Base-by-base conservation (phyloP, 1,139 yeast species). In the Yamadazyma pseudoaaseri region DNA sequence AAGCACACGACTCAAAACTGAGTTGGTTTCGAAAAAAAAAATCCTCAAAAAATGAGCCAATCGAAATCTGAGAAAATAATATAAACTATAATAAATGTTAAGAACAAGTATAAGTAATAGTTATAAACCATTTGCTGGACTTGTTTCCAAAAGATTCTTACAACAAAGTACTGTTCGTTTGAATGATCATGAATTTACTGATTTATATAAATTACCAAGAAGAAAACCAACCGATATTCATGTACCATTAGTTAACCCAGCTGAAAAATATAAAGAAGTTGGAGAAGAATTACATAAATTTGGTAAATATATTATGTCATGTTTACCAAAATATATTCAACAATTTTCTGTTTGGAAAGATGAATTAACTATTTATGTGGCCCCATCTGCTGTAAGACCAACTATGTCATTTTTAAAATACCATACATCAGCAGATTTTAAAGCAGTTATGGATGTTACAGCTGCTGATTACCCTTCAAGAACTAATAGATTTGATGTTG, bases 301-400 rank as follows among this genome's bases (percentile, higher is more conserved):
- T 58, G 96, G 96, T 20, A 76, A 78, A 43, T 86, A 86, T 56
- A 61, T 86, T 47, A 82, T 83, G 74, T 74, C 86, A 13, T 79
- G 86, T 44, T 55, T 86, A 63, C 96, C 96, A 34, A 86, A 86
- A 60, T 85, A 69, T 56, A 74, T 86, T 44, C 95, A 86, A 62
- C 84, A 83, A 57, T 86, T 86, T 51, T 73, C 86, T 10, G 95
- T 86, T 35, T 86, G 95, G 95, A 86, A 86, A 62, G 95, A 86
- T 57, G 96, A 86, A 62, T 75, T 86, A 56, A 77, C 85, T 30
- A 59, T 86, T 37, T 82, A 79, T 58, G 77, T 84, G 41, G 86
- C 90, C 3, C 96, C 96, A 31, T 61, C 75, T 16, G 92, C 89
- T 3, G 60, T 86, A 37, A 66, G 79, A 46, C 94, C 90, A 20